These are phyloP conservation scores for Irpex sp. DNA, from an alignment of 1,284 basidiomycete species.

Conservation along the genomic window DNA sequence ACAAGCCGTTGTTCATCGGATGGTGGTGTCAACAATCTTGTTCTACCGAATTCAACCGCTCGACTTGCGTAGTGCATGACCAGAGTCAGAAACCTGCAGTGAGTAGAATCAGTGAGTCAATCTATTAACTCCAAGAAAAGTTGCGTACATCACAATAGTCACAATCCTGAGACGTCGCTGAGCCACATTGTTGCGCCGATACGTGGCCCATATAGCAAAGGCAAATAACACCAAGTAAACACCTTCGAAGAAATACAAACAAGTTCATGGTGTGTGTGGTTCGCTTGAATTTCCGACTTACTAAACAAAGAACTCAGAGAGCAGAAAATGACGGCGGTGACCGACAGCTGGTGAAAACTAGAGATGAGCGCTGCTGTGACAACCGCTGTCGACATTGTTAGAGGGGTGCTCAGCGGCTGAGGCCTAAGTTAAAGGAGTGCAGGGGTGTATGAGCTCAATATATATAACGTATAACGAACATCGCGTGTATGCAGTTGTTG, in stretches of 20 bases:
- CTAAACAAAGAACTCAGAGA: slow-evolving; percentile 5
- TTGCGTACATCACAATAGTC: slow-evolving; percentile 13
- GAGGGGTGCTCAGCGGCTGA: background rate
- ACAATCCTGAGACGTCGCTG: slow-evolving; percentile 14
- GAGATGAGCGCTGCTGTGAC: background rate
- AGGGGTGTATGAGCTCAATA: no score
- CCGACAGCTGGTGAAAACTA: background rate
- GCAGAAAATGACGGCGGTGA: background rate
- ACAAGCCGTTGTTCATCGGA: background rate
- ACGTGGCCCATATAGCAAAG: slow-evolving; percentile 18
- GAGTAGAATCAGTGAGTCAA: background rate
- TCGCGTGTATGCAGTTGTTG: no score
- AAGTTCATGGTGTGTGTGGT: background rate
- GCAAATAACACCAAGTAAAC: slow-evolving; percentile 17
- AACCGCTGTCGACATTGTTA: background rate
- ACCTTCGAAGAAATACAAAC: slow-evolving; percentile 12
- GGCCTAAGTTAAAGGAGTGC: background rate
- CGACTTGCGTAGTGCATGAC: slow-evolving; percentile 3
- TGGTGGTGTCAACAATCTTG: background rate
- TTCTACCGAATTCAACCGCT: background rate
- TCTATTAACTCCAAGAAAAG: background rate
- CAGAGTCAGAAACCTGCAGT: slow-evolving; percentile 3
- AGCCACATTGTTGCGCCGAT: background rate
- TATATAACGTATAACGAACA: no score
- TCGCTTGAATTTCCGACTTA: background rate